These are phyloP conservation scores for Malassezia brasiliensis DNA, from an alignment of 1,284 basidiomycete genomes.

Conservation along the genomic window DNA sequence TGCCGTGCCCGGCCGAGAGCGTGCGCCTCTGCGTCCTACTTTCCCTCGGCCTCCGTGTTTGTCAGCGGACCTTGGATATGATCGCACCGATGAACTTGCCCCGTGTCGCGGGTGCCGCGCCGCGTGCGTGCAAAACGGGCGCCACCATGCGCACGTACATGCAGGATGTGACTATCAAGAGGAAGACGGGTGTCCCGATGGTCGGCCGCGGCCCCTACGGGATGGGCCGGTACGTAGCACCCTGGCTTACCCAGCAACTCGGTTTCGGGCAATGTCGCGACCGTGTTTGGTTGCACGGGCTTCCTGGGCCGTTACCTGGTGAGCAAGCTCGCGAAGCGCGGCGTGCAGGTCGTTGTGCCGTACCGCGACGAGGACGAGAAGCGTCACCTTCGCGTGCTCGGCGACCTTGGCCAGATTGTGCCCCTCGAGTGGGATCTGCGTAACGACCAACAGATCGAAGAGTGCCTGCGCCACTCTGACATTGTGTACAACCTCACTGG, in stretches of 20 bases:
- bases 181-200: conserved; percentile 43
- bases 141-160: conserved; percentile 10
- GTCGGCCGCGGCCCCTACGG: conserved; percentile 42
- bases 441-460: conserved; percentile 77
- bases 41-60: background rate
- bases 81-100: conserved; percentile 4
- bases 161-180: conserved; percentile 45
- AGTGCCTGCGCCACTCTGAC: conserved; percentile 90
- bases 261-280: conserved; percentile 62
- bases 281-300: conserved; percentile 92
- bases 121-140: background rate
- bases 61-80: conserved; percentile 2
- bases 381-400: conserved; percentile 79
- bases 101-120: background rate
- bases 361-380: conserved; percentile 94
- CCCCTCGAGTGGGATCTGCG: conserved; percentile 93
- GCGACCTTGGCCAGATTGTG: conserved; percentile 92
- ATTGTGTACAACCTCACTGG: conserved; percentile 91
- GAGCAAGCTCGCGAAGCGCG: conserved; percentile 59
- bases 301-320: conserved; percentile 92
- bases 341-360: conserved; percentile 87
- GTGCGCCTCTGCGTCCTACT: background rate
- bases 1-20: background rate
- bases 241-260: conserved; percentile 25
- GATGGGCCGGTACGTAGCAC: conserved; percentile 34